Conservation (phyloP, 169 alveolate species). For the Plasmodium knowlesi region DNA sequence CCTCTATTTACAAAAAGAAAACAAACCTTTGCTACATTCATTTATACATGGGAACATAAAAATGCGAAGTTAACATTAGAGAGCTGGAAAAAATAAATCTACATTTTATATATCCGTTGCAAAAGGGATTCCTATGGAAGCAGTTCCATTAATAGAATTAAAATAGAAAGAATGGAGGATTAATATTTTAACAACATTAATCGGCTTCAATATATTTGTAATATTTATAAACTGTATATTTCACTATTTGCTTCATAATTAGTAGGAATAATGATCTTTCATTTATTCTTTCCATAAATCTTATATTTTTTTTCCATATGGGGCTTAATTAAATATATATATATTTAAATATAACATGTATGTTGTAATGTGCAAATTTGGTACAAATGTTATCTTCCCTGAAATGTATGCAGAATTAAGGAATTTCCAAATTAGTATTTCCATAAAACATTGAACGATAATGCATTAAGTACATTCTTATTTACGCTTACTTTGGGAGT, state of each 20-base stretch:
- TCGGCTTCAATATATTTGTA: neutral
- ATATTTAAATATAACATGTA: neutral
- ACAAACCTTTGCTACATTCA: neutral
- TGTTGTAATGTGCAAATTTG: neutral
- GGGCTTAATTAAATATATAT: neutral
- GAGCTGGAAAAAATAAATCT: neutral
- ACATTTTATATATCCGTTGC: neutral
- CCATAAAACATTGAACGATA: neutral
- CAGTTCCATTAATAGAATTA: neutral
- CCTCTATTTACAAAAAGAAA: neutral
- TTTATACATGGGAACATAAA: neutral
- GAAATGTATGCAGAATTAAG: neutral
- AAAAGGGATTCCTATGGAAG: neutral
- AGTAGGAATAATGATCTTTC: neutral
- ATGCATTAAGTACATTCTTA: neutral
- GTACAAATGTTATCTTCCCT: neutral
- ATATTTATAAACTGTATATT: neutral
- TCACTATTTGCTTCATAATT: neutral
- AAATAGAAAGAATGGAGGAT: neutral
- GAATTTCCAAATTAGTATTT: neutral
- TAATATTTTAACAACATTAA: neutral
- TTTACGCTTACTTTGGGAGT: neutral
- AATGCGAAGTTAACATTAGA: neutral
- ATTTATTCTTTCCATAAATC: neutral
- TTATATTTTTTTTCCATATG: neutral